Percentiles rank a stretch among this genome's conserved stretches.
Conservation (phyloP, 306 rosid genomes). For the Prunus davidiana region DNA sequence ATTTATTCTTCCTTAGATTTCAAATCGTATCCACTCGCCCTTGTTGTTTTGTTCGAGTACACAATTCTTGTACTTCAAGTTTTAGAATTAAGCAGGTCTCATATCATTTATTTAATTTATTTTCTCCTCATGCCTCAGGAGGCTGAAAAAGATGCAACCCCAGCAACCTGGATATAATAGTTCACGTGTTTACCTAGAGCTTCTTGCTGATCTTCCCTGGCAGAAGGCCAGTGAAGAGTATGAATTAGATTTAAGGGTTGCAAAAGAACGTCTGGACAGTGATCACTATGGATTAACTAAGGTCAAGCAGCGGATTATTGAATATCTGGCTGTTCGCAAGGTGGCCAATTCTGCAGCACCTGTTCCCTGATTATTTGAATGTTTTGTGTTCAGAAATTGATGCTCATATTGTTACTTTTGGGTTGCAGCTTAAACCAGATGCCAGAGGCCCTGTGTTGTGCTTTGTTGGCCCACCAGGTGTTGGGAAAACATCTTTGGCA, state of each 20-base stretch:
- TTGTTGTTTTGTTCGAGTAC: not conserved
- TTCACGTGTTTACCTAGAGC: conserved; percentile 91
- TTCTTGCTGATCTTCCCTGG: conserved; percentile 98
- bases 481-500: conserved; percentile 95
- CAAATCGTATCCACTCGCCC: not conserved
- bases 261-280: conserved; percentile 81
- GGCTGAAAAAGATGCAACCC: conserved; percentile 98
- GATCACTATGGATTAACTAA: conserved; percentile 92
- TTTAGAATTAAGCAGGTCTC: conserved; percentile 15
- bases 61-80: not conserved
- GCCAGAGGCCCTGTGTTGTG: conserved; percentile 99
- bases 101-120: conserved; percentile 10
- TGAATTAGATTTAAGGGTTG: conserved; percentile 80
- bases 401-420: conserved; percentile 27
- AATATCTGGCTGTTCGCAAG: conserved; percentile 97
- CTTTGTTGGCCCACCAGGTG: conserved; percentile 99
- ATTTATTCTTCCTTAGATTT: not conserved
- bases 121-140: conserved; percentile 49
- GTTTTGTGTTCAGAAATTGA: conserved; percentile 22
- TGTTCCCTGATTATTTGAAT: conserved; percentile 6
- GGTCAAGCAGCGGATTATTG: conserved; percentile 94
- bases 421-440: conserved; percentile 95
- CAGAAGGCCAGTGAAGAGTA: conserved; percentile 72
- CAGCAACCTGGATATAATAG: conserved; percentile 97
- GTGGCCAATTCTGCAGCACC: conserved; percentile 33